Conservation (phyloP, 139 green algal genomes). For the Coccomyxa sp. region DNA sequence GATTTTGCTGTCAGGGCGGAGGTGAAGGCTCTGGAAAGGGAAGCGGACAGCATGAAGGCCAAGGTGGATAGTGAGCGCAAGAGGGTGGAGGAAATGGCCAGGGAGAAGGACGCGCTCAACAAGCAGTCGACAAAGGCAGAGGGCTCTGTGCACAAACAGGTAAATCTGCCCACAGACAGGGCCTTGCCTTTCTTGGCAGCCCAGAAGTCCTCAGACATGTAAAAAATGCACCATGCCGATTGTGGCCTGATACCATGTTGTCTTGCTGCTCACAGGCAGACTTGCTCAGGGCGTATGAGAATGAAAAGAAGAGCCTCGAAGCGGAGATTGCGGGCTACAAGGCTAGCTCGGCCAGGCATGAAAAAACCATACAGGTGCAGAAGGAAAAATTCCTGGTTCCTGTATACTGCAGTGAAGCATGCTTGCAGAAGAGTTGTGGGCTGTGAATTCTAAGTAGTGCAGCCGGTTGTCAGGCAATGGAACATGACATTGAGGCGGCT, state of each 20-base stretch:
- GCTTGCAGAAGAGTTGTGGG: neutral
- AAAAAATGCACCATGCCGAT: neutral
- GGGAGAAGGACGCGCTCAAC: conserved; percentile 83
- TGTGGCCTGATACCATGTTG: neutral
- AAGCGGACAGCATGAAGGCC: conserved; percentile 34
- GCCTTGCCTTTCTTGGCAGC: neutral
- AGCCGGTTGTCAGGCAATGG: neutral
- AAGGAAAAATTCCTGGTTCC: neutral
- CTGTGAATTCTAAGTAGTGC: neutral
- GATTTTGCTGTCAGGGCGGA: conserved; percentile 28
- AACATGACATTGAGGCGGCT: neutral
- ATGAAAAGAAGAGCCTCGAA: conserved; percentile 81
- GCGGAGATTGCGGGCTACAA: conserved; percentile 80
- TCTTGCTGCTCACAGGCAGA: conserved; percentile 28
- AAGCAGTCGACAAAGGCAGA: conserved; percentile 83
- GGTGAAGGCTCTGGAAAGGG: conserved; percentile 37
- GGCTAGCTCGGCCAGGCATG: conserved; percentile 60
- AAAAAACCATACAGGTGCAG: conserved; percentile 30
- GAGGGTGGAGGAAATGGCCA: conserved; percentile 78
- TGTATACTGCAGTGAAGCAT: neutral
- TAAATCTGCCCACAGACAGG: neutral
- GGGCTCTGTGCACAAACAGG: conserved; percentile 64
- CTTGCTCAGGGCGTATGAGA: conserved; percentile 83
- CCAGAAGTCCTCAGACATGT: neutral
- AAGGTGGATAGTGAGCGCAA: conserved; percentile 48